Base-by-base conservation (phyloP, 306 rosid genomes). In the Hippophae rhamnoides region DNA sequence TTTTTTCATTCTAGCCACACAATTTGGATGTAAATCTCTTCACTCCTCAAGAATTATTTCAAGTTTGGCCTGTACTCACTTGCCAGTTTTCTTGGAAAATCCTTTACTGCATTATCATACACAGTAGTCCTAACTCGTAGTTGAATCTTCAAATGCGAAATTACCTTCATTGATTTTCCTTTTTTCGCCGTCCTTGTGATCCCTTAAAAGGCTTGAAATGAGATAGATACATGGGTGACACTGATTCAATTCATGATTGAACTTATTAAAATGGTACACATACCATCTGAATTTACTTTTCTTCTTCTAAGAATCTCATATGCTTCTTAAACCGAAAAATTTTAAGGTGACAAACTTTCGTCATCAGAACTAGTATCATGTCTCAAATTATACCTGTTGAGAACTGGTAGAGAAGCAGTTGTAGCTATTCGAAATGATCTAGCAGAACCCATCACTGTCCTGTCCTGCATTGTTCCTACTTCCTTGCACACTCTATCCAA, bases 401-500 rank as follows among this genome's bases (percentile, higher is more conserved):
- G 96, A 78, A 88, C 96, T 0, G 99, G 95, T 63, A 88, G 75
- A 38, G 96, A 76, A 66, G 89, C 90, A 63, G 70, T 85, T 12
- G 86, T 53, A 6, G 95, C 68, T 69, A 92, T 88, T 49, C 95
- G 79, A 62, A 92, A 92, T 49, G 99, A 92, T 68, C 95, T 76
- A 43, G 95, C 82, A 43, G 99, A 81, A 49, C 99, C 98, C 13
- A 83, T 76, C 66, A 83, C 73, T 44, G 85, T 66, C 70, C 82
- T 78, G n/a, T 87, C 96, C 65, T 88, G 96, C 93, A 87, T 75
- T 47, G 67, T 79, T 71, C 92, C 93, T 26, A 92, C 99, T 78
- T 92, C 99, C 69, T 83, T 92, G 95, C 99, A 92, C 59, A 92
- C 99, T 54, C 80, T 80, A 68, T 92, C 99, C 72, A 92, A 58